Base-by-base conservation (phyloP, 768 basidiomycete genomes). In the Termitomyces sp. region DNA sequence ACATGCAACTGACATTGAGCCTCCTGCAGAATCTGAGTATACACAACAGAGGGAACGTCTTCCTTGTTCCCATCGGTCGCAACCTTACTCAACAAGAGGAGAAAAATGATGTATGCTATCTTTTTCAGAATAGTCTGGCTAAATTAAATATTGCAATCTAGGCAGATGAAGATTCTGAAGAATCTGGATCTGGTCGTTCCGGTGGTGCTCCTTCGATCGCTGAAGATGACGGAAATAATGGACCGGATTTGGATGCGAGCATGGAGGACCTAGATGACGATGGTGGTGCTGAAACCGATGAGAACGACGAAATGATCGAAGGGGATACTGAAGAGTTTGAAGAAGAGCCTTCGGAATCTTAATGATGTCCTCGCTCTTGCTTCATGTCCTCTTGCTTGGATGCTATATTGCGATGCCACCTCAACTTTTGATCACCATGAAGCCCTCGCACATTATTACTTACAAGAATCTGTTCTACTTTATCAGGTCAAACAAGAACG, bases 61-160 rank as follows among this genome's bases (percentile, higher is more conserved):
- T 82, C 67, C 76, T 89, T 23, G 79, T 93, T 30, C 89, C 90
- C 6, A 88, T 91, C 47, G 91, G 91, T 8, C 82, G 85, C 52
- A 78, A 79, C 56, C 76, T 88, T 57, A 93, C 91, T 14, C 85
- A 85, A 64, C 82, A 85, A 62, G 91, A 93, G 67, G 91, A 93
- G 72, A 91, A 90, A 75, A 91, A 91, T 68, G 91, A 93, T 68
- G 91, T 91, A 59, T 56, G 79, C 71, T 8, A n/a, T 47, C 18
- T 32, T 26, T 46, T 30, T n/a, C 14, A 51, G 35, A 26, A 35
- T 3, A 23, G 5, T 16, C 28, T 5, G 23, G 32, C 41, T 48
- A 38, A 60, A 13, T 4, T 8, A 55, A 54, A 51, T 33, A 18
- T 13, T 57, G 32, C 13, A n/a, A 55, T 62, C 10, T 68, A 80